Evolutionary conservation across 768 basidiomycete species (phyloP), one percentile per base, ranked within the genome.

Genomic region (Podaxis rugospora): DNA sequence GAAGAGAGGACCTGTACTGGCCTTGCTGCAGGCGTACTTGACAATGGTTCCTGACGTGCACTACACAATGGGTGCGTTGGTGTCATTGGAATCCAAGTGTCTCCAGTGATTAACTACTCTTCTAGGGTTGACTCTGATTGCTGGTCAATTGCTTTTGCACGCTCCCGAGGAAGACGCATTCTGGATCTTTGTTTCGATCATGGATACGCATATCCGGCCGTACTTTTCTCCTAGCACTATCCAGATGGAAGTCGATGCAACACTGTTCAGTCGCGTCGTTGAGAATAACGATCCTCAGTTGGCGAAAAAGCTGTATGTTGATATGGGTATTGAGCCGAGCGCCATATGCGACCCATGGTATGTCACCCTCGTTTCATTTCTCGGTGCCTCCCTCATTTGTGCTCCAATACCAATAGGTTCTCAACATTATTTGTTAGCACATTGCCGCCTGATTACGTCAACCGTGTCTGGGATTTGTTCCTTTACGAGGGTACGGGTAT

Each of bases 91-190:
- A 27, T 11, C 11, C 5, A 1, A 3, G 21, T 32, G 32, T 52
- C 63, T 63, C 4, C 56, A 4, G 32, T 21, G 35, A 53, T 16
- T 57, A 37, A 65, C 18, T 37, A 16, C 35, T 4, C 25, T 3
- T 27, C 1, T 58, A 92, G 92, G 88, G 3, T 73, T 93, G 40
- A 83, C 87, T 5, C 76, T 83, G 10, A 86, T 93, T 55, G 83
- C 86, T 21, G 89, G 89, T 1, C 86, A 91, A 63, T 73, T 93
- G 50, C 73, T 93, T 0, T 72, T 88, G 7, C 84, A 89, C 51
- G 83, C 90, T 0, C 92, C 92, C 0, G 92, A 94, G 64, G 92
- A 94, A 69, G 92, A 94, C 64, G 92, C 90, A 0, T 94, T 94
- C 70, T 94, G 92, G 92, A 93, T 90, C 18, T 93, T 93, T 68